These are phyloP conservation scores for Cryphonectria carpinicola DNA, from an alignment of 2,329 filamentous ascomycete species.

Conservation along the genomic window DNA sequence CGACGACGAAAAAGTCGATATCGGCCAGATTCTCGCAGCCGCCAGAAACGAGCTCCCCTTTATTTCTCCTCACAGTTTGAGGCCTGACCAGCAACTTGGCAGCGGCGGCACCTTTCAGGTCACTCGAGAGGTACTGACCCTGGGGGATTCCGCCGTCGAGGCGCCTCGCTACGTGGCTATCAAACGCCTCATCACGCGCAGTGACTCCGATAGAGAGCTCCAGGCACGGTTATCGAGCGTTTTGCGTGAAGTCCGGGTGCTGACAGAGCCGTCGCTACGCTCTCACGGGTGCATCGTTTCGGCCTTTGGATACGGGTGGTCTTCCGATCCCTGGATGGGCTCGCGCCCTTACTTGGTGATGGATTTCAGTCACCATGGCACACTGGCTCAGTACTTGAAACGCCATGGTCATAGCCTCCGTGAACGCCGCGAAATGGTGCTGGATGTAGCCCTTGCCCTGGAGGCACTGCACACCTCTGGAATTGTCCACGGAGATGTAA, in stretches of 20 bases:
- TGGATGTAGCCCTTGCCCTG: not conserved
- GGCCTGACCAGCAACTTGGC: not conserved
- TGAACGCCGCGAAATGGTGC: not conserved
- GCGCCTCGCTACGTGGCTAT: not conserved
- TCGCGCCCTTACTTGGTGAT: conserved; percentile 3
- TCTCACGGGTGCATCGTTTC: not conserved
- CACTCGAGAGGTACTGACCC: conserved; percentile 1
- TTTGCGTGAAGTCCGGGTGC: not conserved
- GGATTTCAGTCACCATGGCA: not conserved
- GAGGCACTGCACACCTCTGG: not conserved
- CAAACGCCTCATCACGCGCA: not conserved
- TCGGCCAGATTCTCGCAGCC: not conserved
- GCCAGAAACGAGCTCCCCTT: not conserved
- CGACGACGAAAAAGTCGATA: not conserved
- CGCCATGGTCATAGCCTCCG: not conserved
- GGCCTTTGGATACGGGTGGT: conserved; percentile 1
- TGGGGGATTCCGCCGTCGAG: not conserved
- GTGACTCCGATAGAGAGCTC: not conserved
- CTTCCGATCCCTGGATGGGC: not conserved
- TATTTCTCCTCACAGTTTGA: not conserved
- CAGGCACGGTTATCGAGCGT: not conserved
- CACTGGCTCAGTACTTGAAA: not conserved
- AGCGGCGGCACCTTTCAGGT: not conserved
- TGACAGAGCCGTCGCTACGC: not conserved
- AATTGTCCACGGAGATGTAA: not conserved